Base-by-base conservation (phyloP, 2,329 filamentous ascomycete genomes). In the Aspergillus aculeatinus region DNA sequence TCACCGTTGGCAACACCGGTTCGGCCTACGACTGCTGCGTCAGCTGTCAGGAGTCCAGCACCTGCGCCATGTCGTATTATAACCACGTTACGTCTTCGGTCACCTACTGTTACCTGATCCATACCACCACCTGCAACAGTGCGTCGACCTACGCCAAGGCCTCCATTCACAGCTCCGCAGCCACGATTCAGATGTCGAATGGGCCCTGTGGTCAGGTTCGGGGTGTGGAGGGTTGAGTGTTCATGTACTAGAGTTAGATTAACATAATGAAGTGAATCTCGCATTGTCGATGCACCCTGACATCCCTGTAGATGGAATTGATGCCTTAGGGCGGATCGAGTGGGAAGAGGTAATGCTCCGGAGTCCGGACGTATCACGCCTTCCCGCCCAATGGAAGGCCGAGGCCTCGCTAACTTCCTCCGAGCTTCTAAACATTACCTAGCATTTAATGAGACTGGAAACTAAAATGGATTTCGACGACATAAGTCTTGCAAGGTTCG, bases 401-500 rank as follows among this genome's bases (percentile, higher is more conserved):
- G 27, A 27, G 6, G 27, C 27, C 27, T 27, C 27, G 27, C 9
- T 35, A 35, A 11, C 33, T 14, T 35, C 5, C 14, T 14, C 33
- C 11, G 5, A 35, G 12, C 33, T 35, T 14, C 33, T 35, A 2
- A 27, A 9, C 27, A 9, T 27, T 27, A 23, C 23, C 23, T 23
- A 9, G 27, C 7, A 27, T 9, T 9, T 10, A 4, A 12, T 35
- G 5, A 35, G 1, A 9, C 5, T 16, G 16, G n/a, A 33, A 16
- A 9, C 27, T 1, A 52, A 10, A 3, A 60, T 64, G 49, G 56
- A 57, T 14, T 60, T 62, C 9, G 49, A 57, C 14, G 55, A 58
- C 29, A 56, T 59, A 7, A 47, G 14, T 12, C 60, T 53, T 9
- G 14, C 14, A 3, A 53, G 21, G 7, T 10, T 29, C 12, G 33